Conservation (phyloP, 768 basidiomycete genomes). For the Lentinula sp. region DNA sequence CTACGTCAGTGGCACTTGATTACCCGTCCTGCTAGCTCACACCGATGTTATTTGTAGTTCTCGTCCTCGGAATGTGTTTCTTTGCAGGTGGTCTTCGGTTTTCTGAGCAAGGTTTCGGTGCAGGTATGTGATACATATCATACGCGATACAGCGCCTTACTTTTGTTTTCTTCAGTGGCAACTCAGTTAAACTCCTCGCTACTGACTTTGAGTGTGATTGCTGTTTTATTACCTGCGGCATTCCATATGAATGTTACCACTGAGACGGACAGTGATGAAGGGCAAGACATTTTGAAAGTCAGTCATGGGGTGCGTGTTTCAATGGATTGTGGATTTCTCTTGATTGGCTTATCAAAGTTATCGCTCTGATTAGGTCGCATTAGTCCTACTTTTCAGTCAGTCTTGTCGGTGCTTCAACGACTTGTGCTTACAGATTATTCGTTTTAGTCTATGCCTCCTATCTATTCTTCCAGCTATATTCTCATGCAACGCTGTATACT, state of each 20-base stretch:
- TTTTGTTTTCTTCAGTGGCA: conserved; percentile 27
- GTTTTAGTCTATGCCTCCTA: conserved; percentile 66
- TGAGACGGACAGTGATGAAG: conserved; percentile 19
- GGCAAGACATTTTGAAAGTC: conserved; percentile 49
- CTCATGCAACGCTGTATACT: conserved; percentile 66
- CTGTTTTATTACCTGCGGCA: conserved; percentile 71
- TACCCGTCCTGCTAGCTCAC: neutral
- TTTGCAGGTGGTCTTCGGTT: conserved; percentile 77
- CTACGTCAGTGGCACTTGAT: conserved; percentile 44
- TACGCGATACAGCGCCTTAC: conserved; percentile 10
- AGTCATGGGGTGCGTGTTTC: conserved; percentile 60
- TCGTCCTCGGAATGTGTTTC: conserved; percentile 88
- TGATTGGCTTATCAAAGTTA: neutral
- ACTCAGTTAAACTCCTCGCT: conserved; percentile 73
- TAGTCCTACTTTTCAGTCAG: conserved; percentile 1
- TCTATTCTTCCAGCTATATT: conserved; percentile 74
- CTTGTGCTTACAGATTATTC: conserved; percentile 22
- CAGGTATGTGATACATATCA: conserved; percentile 46
- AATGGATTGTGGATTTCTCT: neutral
- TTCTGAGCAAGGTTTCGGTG: conserved; percentile 74
- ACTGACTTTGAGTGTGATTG: conserved; percentile 74
- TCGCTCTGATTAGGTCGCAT: neutral
- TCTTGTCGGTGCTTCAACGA: conserved; percentile 69
- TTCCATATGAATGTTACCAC: conserved; percentile 53
- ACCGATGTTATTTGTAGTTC: conserved; percentile 33